These are phyloP conservation scores for Miscanthus sacchariflorus DNA, from an alignment of 202 grass and related monocot genomes.

Conservation along the genomic window DNA sequence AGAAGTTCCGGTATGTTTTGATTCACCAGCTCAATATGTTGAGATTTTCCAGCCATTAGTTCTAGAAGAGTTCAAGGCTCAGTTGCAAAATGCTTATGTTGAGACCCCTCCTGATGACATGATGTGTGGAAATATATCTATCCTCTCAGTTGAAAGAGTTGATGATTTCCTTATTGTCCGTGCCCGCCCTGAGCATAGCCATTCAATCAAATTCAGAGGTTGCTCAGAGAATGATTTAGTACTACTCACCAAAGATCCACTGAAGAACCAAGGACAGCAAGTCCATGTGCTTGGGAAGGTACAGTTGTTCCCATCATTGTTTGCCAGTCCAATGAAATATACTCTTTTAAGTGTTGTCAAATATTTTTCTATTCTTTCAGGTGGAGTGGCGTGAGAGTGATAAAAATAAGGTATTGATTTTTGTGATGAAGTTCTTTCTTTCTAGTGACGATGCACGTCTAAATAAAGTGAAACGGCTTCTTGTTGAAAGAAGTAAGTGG, in stretches of 20 bases:
- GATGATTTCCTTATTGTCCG: constrained; percentile 94
- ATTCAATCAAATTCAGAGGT: constrained; percentile 61
- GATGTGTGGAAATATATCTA: constrained; percentile 68
- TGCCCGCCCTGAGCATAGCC: constrained; percentile 75
- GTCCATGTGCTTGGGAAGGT: constrained; percentile 95
- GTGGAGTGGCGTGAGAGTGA: constrained; percentile 83
- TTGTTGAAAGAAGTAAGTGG: constrained; percentile 94
- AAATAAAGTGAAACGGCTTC: constrained; percentile 84
- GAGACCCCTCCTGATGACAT: constrained; percentile 84
- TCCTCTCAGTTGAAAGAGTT: constrained; percentile 92
- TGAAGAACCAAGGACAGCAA: constrained; percentile 67
- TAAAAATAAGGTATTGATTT: constrained; percentile 69
- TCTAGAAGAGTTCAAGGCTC: constrained; percentile 96
- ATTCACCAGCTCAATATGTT: constrained; percentile 84
- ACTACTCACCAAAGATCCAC: constrained; percentile 80
- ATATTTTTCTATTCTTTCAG: constrained; percentile 60
- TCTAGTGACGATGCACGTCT: constrained; percentile 70
- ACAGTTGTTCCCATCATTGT: constrained; percentile 45
- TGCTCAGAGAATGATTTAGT: constrained; percentile 92
- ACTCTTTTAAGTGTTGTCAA: constrained; percentile 30
- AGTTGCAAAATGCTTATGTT: constrained; percentile 78
- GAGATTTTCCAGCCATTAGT: constrained; percentile 95
- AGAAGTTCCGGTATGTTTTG: constrained; percentile 83
- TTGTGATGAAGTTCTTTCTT: constrained; percentile 85
- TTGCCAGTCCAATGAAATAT: constrained; percentile 40